Base-by-base conservation (phyloP, 2,329 filamentous ascomycete species). In the Didymella segeticola region DNA sequence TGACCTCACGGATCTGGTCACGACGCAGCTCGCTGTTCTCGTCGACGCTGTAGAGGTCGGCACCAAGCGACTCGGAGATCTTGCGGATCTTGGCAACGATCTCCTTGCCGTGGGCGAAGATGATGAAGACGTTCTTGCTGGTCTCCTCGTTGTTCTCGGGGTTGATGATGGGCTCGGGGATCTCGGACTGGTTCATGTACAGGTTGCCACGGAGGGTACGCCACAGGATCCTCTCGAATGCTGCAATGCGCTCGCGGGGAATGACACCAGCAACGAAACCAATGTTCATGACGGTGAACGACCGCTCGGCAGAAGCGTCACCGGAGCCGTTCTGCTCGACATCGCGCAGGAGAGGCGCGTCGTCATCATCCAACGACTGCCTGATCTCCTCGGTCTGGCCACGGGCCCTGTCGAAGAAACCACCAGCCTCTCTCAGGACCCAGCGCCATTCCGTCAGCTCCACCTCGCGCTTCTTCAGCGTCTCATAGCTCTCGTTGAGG, bases 121-220 rank as follows among this genome's bases (percentile, higher is more conserved):
- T 99, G 71, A 99, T 93, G 71, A 99, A 99, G 50, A 99, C 95
- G 67, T 97, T 99, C 86, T 99, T 99, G 81, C 89, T 87, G 66
- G 96, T 84, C 61, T 90, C 83, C 78, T 98, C 93, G 74, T 98
- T 97, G 79, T 86, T 96, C 72, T 89, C 84, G 14, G 95, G 93
- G 75, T 99, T 91, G 73, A 96, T 83, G 65, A 99, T 89, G 30
- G 91, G 87, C 75, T 99, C 93, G 7, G 92, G 88, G 58, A 99
- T 99, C 82, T 99, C 95, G 33, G 93, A 93, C 81, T 99, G 96
- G 79, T 99, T 99, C 95, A 99, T 99, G 83, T 98, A 99, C 60
- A 99, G 81, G 77, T 99, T 99, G 69, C 95, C 95, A 75, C 95
- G 91, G 34, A 99, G 86, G 0, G 96, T 97, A 69, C 95, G 87